phyloP scores from a whole-genome alignment of 306 rosid species.

The Rosa rugosa region DNA sequence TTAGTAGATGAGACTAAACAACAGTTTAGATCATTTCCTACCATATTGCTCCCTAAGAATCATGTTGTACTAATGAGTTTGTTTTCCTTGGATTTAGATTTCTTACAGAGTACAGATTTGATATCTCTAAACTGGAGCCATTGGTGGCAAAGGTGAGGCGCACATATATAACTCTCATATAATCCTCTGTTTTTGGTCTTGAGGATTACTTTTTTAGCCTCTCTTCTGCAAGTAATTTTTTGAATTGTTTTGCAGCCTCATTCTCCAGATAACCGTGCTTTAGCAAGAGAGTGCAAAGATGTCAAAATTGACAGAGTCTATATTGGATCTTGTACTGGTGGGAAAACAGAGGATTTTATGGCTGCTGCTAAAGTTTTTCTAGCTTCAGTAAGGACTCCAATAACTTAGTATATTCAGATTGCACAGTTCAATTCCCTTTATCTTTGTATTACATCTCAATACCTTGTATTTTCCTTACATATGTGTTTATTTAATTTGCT shows the following conservation, averaged over 20 bases:
- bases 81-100: slow-evolving; percentile 47
- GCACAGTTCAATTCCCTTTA: not conserved
- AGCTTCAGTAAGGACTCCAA: slow-evolving; percentile 62
- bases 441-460: not conserved
- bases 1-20: not conserved
- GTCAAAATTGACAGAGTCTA: slow-evolving; percentile 91
- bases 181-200: not conserved
- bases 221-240: slow-evolving; percentile 20
- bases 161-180: not conserved
- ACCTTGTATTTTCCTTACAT: not conserved
- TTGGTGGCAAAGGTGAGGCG: slow-evolving; percentile 75
- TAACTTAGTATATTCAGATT: not conserved
- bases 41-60: not conserved
- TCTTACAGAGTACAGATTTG: slow-evolving; percentile 78
- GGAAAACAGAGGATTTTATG: slow-evolving; percentile 85
- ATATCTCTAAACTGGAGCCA: slow-evolving; percentile 84
- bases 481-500: not conserved
- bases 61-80: not conserved
- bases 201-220: not conserved
- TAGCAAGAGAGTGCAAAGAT: slow-evolving; percentile 95
- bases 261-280: slow-evolving; percentile 91
- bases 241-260: slow-evolving; percentile 67
- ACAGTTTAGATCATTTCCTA: not conserved
- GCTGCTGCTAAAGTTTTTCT: slow-evolving; percentile 80
- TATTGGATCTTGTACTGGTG: slow-evolving; percentile 95